These are phyloP conservation scores for Clarkia xantiana DNA, from an alignment of 345 rosid species.

Conservation along the genomic window DNA sequence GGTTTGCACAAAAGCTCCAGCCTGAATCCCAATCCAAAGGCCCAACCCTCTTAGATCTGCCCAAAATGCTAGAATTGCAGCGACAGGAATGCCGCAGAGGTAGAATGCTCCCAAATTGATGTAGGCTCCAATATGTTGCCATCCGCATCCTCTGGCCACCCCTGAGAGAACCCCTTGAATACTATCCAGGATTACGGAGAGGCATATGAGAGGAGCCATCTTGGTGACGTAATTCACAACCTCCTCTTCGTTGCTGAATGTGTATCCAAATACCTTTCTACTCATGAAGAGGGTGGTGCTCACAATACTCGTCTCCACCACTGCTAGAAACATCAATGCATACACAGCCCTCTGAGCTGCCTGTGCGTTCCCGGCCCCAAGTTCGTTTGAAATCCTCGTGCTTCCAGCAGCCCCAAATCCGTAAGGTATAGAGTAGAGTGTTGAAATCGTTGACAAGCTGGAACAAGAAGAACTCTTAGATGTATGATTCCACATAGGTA, in stretches of 20 bases:
- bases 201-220: constrained; percentile 24
- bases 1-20: constrained; percentile 27
- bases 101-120: constrained; percentile 50
- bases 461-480: constrained; percentile 2
- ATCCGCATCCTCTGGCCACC: constrained; percentile 50
- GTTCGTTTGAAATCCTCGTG: constrained; percentile 31
- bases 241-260: constrained; percentile 17
- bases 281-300: constrained; percentile 14
- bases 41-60: constrained; percentile 33
- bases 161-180: constrained; percentile 35
- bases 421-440: constrained; percentile 44
- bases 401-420: constrained; percentile 58
- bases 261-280: constrained; percentile 20
- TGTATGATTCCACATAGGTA: background rate
- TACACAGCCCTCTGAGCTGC: constrained; percentile 13
- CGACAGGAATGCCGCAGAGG: constrained; percentile 38
- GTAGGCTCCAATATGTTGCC: constrained; percentile 52
- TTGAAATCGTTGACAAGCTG: constrained; percentile 37
- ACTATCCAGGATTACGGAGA: constrained; percentile 19
- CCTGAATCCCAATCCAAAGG: constrained; percentile 38
- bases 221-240: constrained; percentile 20
- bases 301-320: constrained; percentile 7
- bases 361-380: constrained; percentile 30
- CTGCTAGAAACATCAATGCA: constrained; percentile 13
- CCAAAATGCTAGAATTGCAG: constrained; percentile 26